Conservation (phyloP, 306 rosid genomes). For the Acmispon strigosus region DNA sequence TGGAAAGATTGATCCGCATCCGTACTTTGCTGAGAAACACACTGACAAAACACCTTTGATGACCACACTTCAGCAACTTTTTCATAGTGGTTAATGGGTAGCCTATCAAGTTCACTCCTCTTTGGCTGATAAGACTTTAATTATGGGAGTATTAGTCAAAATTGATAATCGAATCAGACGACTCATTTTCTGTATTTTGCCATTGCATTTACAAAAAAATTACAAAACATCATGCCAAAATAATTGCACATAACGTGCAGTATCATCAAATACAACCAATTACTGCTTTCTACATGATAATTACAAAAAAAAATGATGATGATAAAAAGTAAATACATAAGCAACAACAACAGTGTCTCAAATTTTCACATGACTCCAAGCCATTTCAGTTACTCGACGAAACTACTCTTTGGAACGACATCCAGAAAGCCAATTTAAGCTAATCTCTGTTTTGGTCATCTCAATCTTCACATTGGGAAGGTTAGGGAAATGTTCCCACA, state of each 20-base stretch:
- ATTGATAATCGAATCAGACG: too few species aligned
- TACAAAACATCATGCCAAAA: too few species aligned
- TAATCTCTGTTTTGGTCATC: conserved; percentile 1
- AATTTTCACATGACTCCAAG: background rate
- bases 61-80: too few species aligned
- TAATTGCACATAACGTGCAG: background rate
- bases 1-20: too few species aligned
- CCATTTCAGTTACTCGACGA: background rate
- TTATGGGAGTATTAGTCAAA: too few species aligned
- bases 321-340: background rate
- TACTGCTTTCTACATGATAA: background rate
- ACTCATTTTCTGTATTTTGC: too few species aligned
- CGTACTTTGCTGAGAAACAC: too few species aligned
- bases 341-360: background rate
- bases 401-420: background rate
- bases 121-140: too few species aligned
- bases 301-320: background rate
- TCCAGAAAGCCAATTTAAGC: conserved; percentile 24
- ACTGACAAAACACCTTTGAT: too few species aligned
- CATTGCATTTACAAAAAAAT: too few species aligned
- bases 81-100: too few species aligned
- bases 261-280: background rate
- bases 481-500: conserved; percentile 16
- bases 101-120: too few species aligned
- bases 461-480: conserved; percentile 15